Base-by-base conservation (phyloP, 768 basidiomycete genomes). In the Leccinum incarnatum region DNA sequence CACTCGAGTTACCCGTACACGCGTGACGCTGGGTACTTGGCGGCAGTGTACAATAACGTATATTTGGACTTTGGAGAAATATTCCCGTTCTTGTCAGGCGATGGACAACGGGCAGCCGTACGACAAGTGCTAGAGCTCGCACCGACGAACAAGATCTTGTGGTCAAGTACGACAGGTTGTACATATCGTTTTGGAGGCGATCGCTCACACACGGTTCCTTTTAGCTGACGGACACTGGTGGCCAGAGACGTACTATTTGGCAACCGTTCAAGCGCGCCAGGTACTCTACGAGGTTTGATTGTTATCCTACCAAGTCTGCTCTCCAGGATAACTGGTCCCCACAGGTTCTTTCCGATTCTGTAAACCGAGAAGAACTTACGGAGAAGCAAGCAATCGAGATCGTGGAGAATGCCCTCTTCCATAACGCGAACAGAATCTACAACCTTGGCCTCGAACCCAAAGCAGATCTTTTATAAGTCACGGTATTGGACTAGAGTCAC, bases 21-120 rank as follows among this genome's bases (percentile, higher is more conserved):
- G 4, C 81, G 86, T 45, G 90, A 93, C 57, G 89, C 89, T 6
- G 89, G 87, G 5, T 93, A 92, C 70, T 78, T 93, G 52, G 78
- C 88, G 0, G 76, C 88, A 0, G 81, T 87, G 11, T 91, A 91
- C 62, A 67, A 76, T 52, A 92, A 92, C 61, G 89, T 91, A 11
- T 91, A 81, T 65, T 75, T 91, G 48, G 91, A 93, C 70, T 88
- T 92, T 68, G 90, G 91, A 42, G 87, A 89, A 80, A 76, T 91
- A 19, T 92, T 90, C 61, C 89, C 89, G 0, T 75, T 82, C 55
- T 74, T 92, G 45, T 87, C 86, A 0, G 76, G 74, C 0, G 77
- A 80, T 6, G 91, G 89, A 3, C 90, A 91, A 69, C 76, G 81
- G 11, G 65, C 71, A 0, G 78, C 86, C 49, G 70, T 91, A 29